Base-by-base conservation (phyloP, 345 rosid species). In the Corymbia maculata region DNA sequence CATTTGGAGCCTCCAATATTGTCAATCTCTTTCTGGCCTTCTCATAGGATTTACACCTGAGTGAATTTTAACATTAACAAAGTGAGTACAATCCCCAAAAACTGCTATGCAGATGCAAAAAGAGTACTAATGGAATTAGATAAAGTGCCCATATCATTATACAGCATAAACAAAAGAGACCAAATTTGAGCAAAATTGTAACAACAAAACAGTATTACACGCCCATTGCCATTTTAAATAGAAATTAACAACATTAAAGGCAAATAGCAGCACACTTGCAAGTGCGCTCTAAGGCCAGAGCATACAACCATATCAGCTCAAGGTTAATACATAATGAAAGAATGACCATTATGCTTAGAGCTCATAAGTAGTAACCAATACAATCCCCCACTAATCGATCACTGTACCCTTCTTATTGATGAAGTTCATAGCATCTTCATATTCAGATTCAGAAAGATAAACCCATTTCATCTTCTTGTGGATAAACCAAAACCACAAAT, bases 21-120 rank as follows among this genome's bases (percentile, higher is more conserved):
- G 94, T 94, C 92, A 98, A 91, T 92, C 95, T 96, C 96, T 98
- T 98, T 92, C 93, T 97, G 89, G 99, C 99, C 87, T 93, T 95
- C 91, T 93, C 98, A 79, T 96, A 96, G 49, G 99, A 92, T 87
- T 95, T 96, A 91, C 99, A 98, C 90, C 99, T 97, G 92, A 90
- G 85, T 55, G 86, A 90, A 87, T 30, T 86, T 47, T 86, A 55
- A 87, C 8, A 53, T 51, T 80, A 79, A 86, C 28, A 79, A 85
- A n/a, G 28, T 51, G 85, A 87, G 59, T 70, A 86, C 36, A 51
- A 88, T 32, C 66, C 55, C 87, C 57, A 86, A 88, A 44, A 89
- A 51, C 82, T 87, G 51, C 86, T 51, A 84, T 55, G 44, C 51
- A 79, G 86, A 75, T 75, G 88, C 17, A 8, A 79, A 68, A 68